A percentile compares a stretch with the other conserved stretches of the same genome.
phyloP scores from a whole-genome alignment of 257 asterid genomes.

The Penstemon davidsonii region DNA sequence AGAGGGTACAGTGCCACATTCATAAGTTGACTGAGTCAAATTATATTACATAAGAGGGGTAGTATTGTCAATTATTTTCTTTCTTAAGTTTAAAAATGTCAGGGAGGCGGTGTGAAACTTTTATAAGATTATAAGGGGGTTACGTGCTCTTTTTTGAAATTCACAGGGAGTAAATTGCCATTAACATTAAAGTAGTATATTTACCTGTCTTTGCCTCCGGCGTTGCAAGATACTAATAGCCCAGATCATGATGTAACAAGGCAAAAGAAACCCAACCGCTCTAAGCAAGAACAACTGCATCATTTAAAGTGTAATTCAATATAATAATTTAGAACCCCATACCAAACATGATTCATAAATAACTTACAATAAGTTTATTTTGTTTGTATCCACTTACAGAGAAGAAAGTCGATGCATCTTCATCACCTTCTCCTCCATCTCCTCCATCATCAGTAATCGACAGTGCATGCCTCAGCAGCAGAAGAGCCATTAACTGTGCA shows the following conservation, averaged over 20 bases:
- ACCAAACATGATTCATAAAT: not conserved
- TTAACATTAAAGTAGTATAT: not conserved
- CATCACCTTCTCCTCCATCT: slow-evolving; percentile 42
- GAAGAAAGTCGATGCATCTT: slow-evolving; percentile 73
- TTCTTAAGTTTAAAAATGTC: no score
- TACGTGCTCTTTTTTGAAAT: not conserved
- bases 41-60: not conserved
- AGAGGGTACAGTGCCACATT: no score
- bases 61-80: not conserved
- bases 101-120: no score
- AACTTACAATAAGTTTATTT: not conserved
- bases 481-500: slow-evolving; percentile 91
- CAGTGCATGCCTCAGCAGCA: slow-evolving; percentile 87
- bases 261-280: slow-evolving; percentile 87
- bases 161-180: no score
- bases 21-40: no score
- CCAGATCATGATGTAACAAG: slow-evolving; percentile 97
- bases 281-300: slow-evolving; percentile 91
- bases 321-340: not conserved
- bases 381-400: slow-evolving; percentile 55
- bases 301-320: no score
- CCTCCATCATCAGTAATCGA: slow-evolving; percentile 45
- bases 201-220: slow-evolving; percentile 87
- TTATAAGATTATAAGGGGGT: no score
- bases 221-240: slow-evolving; percentile 84